Base-by-base conservation (phyloP, 306 rosid genomes). In the Cucurbita pepo region DNA sequence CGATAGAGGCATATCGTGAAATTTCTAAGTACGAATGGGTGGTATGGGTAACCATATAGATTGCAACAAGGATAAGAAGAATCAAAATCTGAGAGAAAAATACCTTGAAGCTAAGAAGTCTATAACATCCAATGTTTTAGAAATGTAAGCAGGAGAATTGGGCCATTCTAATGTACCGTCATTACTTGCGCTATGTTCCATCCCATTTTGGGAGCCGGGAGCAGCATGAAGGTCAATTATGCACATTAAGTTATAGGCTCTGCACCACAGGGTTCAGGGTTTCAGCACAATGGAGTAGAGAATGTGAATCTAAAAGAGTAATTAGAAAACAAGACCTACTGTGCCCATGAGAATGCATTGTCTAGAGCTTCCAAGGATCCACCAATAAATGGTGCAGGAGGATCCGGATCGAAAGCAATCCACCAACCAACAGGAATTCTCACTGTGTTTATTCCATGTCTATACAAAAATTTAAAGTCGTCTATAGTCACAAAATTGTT, bases 381-480 rank as follows among this genome's bases (percentile, higher is more conserved):
- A 77, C 92, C 96, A 75, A 94, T 83, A 71, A 81, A 94, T 16
- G 98, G 98, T 75, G 84, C 70, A 0, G 94, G 98, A 87, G 97
- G 97, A 89, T 94, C 87, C 44, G 98, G 96, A 83, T 94, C 97
- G 81, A 69, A 90, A 76, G 98, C 95, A 84, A 90, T 90, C 97
- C 98, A 89, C 97, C 97, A 93, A 65, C 97, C 98, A 79, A 93
- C 97, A 16, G 97, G 98, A 60, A 90, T 90, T 85, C 98, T 89
- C 81, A 87, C 98, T 5, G 98, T 83, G 79, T 93, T 93, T 80
- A 93, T 86, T 84, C 97, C 96, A 78, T 86, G 92, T 82, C 85
- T 82, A 75, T 79, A 72, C 77, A 93, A 88, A 90, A 93, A 93
- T 58, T 70, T 77, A 85, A 93, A 93, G 87, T 93, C 96, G 59